Evolutionary conservation across 495 filamentous ascomycete genomes (phyloP).

Genomic region (Penicillium atrosanguineum): DNA sequence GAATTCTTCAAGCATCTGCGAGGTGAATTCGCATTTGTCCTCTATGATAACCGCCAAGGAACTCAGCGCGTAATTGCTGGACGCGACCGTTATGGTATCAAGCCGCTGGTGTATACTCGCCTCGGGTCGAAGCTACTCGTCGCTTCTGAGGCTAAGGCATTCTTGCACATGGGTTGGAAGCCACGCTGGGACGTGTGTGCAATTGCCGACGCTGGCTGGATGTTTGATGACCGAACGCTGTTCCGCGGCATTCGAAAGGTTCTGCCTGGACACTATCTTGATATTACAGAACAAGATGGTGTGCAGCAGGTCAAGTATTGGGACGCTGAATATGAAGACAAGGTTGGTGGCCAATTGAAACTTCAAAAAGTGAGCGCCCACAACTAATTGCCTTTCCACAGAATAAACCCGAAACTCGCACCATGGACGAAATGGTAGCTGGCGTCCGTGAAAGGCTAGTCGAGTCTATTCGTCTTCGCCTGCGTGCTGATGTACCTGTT

Average conservation of each 20-base stretch:
- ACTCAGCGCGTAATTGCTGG: conserved; percentile 7
- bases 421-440: conserved; percentile 44
- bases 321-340: conserved; percentile 47
- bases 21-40: conserved; percentile 50
- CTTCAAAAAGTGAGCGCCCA: conserved; percentile 8
- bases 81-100: conserved; percentile 45
- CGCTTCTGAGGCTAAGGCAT: conserved; percentile 45
- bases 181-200: conserved; percentile 48
- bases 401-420: conserved; percentile 28
- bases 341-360: conserved; percentile 33
- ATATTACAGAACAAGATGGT: conserved; percentile 18
- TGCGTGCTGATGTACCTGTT: conserved; percentile 52
- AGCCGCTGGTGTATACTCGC: conserved; percentile 42
- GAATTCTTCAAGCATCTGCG: conserved; percentile 45
- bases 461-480: conserved; percentile 45
- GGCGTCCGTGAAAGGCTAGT: conserved; percentile 43
- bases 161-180: conserved; percentile 44
- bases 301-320: conserved; percentile 41
- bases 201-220: conserved; percentile 36
- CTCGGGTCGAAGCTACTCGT: conserved; percentile 33
- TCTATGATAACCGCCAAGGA: conserved; percentile 42
- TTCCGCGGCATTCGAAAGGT: conserved; percentile 43
- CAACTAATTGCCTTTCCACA: conserved; percentile 27
- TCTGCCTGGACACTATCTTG: conserved; percentile 29
- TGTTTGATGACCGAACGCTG: conserved; percentile 36